These are phyloP conservation scores for Tetradesmus obliquus DNA, from an alignment of 139 green algal genomes.

Conservation along the genomic window DNA sequence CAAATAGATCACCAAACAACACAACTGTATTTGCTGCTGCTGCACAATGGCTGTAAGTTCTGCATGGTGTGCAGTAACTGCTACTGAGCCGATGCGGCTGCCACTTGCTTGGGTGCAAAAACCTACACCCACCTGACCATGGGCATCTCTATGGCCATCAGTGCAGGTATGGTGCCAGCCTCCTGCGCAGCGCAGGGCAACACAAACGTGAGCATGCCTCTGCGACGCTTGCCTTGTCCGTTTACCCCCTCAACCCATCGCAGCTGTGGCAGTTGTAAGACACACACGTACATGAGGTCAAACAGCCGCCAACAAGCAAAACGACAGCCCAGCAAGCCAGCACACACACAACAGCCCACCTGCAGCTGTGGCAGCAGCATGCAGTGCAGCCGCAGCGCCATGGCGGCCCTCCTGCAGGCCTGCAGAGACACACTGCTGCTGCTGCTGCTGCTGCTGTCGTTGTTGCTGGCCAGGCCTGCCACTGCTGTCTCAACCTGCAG, in stretches of 20 bases:
- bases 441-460: not conserved
- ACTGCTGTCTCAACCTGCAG: not conserved
- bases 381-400: not conserved
- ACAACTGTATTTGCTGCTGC: too few species aligned
- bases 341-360: not conserved
- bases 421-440: not conserved
- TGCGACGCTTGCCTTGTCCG: too few species aligned
- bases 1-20: too few species aligned
- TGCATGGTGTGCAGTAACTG: too few species aligned
- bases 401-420: not conserved
- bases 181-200: not conserved
- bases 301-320: too few species aligned
- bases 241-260: too few species aligned
- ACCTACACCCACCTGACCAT: constrained; percentile 55
- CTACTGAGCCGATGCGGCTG: too few species aligned
- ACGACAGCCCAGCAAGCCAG: not conserved
- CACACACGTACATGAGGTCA: too few species aligned
- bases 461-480: not conserved
- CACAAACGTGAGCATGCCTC: too few species aligned
- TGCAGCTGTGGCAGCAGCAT: constrained; percentile 5
- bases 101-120: too few species aligned
- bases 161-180: constrained; percentile 35
- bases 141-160: constrained; percentile 76
- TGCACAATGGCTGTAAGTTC: too few species aligned
- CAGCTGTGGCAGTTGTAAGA: too few species aligned